Percentiles rank a stretch among this genome's conserved stretches.
Conservation (phyloP, 2,329 filamentous ascomycete species). For the Penicillium vulpinum region DNA sequence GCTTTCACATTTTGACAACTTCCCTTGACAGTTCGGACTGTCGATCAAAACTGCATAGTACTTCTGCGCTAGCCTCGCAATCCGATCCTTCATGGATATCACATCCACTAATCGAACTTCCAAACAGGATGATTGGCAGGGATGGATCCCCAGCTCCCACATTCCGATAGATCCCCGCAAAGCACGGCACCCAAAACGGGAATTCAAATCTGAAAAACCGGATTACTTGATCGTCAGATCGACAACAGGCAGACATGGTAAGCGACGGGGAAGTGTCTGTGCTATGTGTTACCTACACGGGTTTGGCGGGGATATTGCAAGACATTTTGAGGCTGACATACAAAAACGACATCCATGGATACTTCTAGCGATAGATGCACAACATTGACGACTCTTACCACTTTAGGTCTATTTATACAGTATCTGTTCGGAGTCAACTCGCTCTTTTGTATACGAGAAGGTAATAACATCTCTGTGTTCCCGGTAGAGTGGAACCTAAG, state of each 20-base stretch:
- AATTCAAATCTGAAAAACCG: conserved; percentile 17
- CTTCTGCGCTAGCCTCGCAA: background rate
- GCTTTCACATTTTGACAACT: background rate
- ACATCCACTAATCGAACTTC: background rate
- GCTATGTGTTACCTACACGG: conserved; percentile 6
- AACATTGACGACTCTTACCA: background rate
- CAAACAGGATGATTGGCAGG: background rate
- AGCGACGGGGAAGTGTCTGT: background rate
- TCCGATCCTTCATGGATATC: background rate
- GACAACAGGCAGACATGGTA: conserved; percentile 5
- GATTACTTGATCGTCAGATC: conserved; percentile 16
- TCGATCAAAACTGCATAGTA: background rate
- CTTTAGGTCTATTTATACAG: background rate
- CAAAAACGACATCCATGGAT: background rate
- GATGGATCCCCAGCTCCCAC: conserved; percentile 9
- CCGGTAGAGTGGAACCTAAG: background rate
- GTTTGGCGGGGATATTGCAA: background rate
- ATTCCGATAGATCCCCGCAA: conserved; percentile 11
- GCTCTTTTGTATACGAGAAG: background rate
- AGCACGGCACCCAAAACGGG: conserved; percentile 13
- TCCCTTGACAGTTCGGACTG: background rate
- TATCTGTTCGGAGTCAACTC: background rate
- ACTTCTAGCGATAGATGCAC: background rate
- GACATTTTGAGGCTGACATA: conserved; percentile 8
- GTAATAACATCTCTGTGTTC: background rate